A percentile compares a stretch with the other conserved stretches of the same genome.
These are phyloP conservation scores for Beauveria bassiana DNA, from an alignment of 2,329 filamentous ascomycete genomes.

Conservation along the genomic window DNA sequence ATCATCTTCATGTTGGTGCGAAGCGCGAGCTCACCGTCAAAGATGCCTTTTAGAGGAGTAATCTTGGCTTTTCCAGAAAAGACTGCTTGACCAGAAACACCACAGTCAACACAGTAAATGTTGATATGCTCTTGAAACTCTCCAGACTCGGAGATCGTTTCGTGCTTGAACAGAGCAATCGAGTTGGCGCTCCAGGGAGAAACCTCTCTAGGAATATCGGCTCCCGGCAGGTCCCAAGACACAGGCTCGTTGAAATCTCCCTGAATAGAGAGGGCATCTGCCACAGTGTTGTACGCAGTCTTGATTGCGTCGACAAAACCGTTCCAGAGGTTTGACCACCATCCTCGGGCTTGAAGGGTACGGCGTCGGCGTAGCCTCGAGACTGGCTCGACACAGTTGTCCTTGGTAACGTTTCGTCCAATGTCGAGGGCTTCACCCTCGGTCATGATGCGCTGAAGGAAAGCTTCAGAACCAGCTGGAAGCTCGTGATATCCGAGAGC, in stretches of 20 bases:
- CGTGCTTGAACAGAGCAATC: constrained; percentile 3
- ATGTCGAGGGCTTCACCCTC: neutral
- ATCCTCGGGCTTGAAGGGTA: neutral
- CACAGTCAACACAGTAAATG: constrained; percentile 25
- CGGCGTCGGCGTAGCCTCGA: neutral
- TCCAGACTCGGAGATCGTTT: neutral
- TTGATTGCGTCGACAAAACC: constrained; percentile 6
- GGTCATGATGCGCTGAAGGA: constrained; percentile 13
- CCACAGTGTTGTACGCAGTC: constrained; percentile 1
- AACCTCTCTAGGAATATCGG: constrained; percentile 15
- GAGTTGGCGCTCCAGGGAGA: constrained; percentile 23
- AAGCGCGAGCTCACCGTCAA: constrained; percentile 19
- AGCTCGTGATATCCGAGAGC: constrained; percentile 17
- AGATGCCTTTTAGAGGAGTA: constrained; percentile 19
- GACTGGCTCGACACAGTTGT: neutral
- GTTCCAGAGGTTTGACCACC: neutral
- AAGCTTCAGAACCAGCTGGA: constrained; percentile 12
- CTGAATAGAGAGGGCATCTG: constrained; percentile 10
- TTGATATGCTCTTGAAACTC: constrained; percentile 18
- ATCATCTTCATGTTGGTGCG: constrained; percentile 18
- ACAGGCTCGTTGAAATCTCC: constrained; percentile 17
- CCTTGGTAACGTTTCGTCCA: neutral
- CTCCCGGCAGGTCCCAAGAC: constrained; percentile 13
- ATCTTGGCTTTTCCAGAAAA: constrained; percentile 21
- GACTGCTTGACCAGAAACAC: constrained; percentile 20